Evolutionary conservation across 1,284 basidiomycete genomes (phyloP).

Genomic region (Leucoagaricus sp.): DNA sequence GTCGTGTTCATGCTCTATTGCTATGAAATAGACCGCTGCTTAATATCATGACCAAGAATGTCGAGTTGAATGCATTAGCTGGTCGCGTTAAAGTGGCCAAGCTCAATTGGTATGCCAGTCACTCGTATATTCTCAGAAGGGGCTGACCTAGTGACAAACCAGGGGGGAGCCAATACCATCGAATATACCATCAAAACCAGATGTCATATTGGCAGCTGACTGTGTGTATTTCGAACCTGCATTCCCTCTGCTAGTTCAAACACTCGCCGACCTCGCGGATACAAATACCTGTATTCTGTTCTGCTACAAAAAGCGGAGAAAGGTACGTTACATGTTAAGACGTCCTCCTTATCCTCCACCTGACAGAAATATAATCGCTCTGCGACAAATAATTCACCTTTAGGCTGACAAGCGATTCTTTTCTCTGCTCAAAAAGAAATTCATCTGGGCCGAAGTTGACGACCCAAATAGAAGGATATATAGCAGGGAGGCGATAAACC

Average conservation of each 20-base stretch:
- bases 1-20: constrained; percentile 20
- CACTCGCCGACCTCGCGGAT: constrained; percentile 67
- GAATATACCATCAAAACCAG: constrained; percentile 45
- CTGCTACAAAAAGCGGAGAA: constrained; percentile 93
- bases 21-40: constrained; percentile 62
- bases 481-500: constrained; percentile 55
- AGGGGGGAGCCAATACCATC: constrained; percentile 58
- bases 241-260: constrained; percentile 85
- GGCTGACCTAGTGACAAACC: constrained; percentile 27
- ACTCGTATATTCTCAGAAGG: constrained; percentile 15
- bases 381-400: too few species aligned
- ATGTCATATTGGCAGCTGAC: constrained; percentile 84
- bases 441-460: constrained; percentile 77
- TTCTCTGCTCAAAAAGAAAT: constrained; percentile 76
- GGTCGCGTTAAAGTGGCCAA: constrained; percentile 61
- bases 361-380: too few species aligned
- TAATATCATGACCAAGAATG: constrained; percentile 74
- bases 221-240: constrained; percentile 97
- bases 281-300: constrained; percentile 73
- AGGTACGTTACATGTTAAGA: too few species aligned
- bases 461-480: constrained; percentile 53
- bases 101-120: constrained; percentile 69
- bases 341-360: too few species aligned
- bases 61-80: constrained; percentile 60
- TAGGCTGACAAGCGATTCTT: constrained; percentile 95